Base-by-base conservation (phyloP, 2,329 filamentous ascomycete genomes). In the Aspergillus sp. region DNA sequence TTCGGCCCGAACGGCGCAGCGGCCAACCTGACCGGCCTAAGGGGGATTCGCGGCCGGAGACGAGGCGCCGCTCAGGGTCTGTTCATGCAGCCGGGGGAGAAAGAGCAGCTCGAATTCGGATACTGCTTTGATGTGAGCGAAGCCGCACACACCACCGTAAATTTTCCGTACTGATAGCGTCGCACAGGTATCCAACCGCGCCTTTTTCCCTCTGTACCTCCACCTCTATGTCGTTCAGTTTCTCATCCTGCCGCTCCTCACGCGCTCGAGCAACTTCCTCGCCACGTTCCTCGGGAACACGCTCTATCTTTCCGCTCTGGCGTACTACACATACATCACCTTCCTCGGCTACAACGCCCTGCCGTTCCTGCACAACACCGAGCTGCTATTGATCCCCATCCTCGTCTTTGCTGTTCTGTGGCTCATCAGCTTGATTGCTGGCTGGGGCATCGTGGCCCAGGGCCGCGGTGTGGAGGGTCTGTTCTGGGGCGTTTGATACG, bases 341-440 rank as follows among this genome's bases (percentile, higher is more conserved):
- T 88, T 88, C 66, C 73, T 88, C 41, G 85, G 85, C 32, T 88
- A 87, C 69, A 87, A 87, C 61, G 83, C 84, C 20, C 73, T 88
- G 14, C 84, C 85, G 0, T 87, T 87, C 65, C 70, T 87, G 20
- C 82, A 84, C 64, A 83, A 87, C 58, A 87, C 85, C 1, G 83
- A 87, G 65, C 76, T 87, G 3, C 74, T 88, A 13, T 75, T 88
- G 30, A 73, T 82, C 11, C 85, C 85, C 0, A 80, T 86, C 44
- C 73, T 82, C n/a, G 73, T 83, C 1, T 79, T 83, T 45, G 77
- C 76, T 1, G 73, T 86, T 24, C 63, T 87, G 22, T 88, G 84
- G 83, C 61, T 77, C n/a, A 65, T 78, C 16, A 77, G 75, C 60
- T 62, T 79, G 50, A 74, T 79, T 60, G 67, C 69, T 4, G 74